phyloP scores from a whole-genome alignment of 208 protist genomes.

The Crithidia expoeki region DNA sequence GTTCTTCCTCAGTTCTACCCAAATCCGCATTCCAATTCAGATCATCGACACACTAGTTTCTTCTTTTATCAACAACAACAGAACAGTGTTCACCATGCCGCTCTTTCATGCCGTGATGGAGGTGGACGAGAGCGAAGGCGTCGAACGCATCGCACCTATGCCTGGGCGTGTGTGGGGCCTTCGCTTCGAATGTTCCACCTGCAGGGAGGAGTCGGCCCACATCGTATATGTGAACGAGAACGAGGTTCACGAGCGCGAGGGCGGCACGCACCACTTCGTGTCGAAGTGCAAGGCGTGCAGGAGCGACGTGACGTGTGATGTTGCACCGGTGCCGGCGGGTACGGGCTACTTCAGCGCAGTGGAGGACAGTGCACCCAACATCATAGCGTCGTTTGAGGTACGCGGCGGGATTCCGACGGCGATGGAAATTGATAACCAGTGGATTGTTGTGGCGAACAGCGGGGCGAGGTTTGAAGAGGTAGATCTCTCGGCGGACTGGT shows the following conservation, averaged over 20 bases:
- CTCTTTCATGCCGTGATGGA: slow-evolving; percentile 51
- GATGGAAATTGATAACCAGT: slow-evolving; percentile 67
- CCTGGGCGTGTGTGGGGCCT: slow-evolving; percentile 54
- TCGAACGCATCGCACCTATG: slow-evolving; percentile 41
- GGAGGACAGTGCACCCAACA: slow-evolving; percentile 14
- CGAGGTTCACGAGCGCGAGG: slow-evolving; percentile 50
- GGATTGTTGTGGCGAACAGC: slow-evolving; percentile 41
- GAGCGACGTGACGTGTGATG: slow-evolving; percentile 36
- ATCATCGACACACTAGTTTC: too few relatives aligned
- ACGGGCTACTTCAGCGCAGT: slow-evolving; percentile 23
- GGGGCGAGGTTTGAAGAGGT: slow-evolving; percentile 49
- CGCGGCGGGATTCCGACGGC: slow-evolving; percentile 68
- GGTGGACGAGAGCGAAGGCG: slow-evolving; percentile 58
- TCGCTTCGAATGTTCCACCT: slow-evolving; percentile 55
- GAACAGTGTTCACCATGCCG: slow-evolving; percentile 55
- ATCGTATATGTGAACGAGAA: slow-evolving; percentile 61
- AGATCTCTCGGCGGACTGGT: slow-evolving; percentile 72
- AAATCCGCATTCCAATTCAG: too few relatives aligned
- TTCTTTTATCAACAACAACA: too few relatives aligned
- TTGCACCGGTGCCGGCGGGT: slow-evolving; percentile 30
- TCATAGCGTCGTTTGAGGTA: slow-evolving; percentile 57
- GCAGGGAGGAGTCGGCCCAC: slow-evolving; percentile 50
- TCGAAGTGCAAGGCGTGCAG: slow-evolving; percentile 72
- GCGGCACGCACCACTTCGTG: slow-evolving; percentile 59
- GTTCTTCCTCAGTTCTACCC: too few relatives aligned